These are phyloP conservation scores for Mortierella sp. DNA, from an alignment of 371 early-diverging fungal genomes.

Conservation along the genomic window DNA sequence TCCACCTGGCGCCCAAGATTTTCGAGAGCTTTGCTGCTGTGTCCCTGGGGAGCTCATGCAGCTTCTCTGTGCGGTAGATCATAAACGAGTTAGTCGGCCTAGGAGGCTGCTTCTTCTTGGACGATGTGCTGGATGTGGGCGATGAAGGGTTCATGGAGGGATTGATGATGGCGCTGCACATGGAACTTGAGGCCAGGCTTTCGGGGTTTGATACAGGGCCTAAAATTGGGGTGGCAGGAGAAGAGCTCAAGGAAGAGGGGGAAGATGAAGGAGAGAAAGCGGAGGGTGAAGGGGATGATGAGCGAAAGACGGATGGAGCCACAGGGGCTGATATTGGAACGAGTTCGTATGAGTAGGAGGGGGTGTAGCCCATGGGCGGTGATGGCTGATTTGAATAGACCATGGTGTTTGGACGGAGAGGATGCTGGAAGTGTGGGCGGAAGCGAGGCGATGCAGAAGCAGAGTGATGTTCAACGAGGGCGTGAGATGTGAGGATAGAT, in stretches of 20 bases:
- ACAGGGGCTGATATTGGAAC: neutral
- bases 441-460: too few relatives aligned
- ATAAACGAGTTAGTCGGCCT: conserved; percentile 54
- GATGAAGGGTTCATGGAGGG: neutral
- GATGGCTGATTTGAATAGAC: neutral
- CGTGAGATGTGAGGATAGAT: too few relatives aligned
- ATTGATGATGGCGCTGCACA: neutral
- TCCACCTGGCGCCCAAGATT: conserved; percentile 45
- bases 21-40: conserved; percentile 49
- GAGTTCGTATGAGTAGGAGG: too few relatives aligned
- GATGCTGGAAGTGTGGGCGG: too few relatives aligned
- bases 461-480: too few relatives aligned
- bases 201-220: neutral
- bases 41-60: conserved; percentile 15
- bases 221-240: neutral
- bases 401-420: neutral
- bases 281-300: neutral
- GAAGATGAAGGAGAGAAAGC: neutral
- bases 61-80: conserved; percentile 41
- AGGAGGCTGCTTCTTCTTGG: conserved; percentile 19
- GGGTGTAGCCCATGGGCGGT: too few relatives aligned
- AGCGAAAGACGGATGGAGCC: neutral
- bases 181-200: neutral
- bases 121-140: neutral
- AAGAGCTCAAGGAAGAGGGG: neutral